These are phyloP conservation scores for Trichoderma orchidacearum DNA, from an alignment of 495 filamentous ascomycete species.

Conservation along the genomic window DNA sequence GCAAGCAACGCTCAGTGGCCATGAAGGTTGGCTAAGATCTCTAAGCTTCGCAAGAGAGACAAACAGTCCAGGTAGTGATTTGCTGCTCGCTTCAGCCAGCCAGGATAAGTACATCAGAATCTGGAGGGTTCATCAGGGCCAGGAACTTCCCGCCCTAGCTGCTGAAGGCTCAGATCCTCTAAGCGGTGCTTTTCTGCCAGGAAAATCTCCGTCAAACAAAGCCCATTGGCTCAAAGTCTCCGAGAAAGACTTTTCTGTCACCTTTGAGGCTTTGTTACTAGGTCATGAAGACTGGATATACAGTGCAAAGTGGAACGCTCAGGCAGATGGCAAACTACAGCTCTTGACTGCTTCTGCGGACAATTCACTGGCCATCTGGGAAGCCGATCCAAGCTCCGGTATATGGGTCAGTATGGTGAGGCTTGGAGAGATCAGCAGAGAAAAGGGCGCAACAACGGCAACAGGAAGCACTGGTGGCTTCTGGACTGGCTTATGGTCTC, in stretches of 20 bases:
- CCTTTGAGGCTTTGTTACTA: slow-evolving; percentile 87
- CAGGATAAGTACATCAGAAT: slow-evolving; percentile 96
- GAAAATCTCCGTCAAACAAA: slow-evolving; percentile 69
- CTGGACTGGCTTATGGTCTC: slow-evolving; percentile 91
- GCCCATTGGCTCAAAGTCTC: slow-evolving; percentile 49
- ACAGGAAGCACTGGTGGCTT: slow-evolving; percentile 93
- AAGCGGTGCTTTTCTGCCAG: slow-evolving; percentile 38
- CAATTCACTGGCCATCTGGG: slow-evolving; percentile 88
- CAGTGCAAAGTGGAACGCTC: slow-evolving; percentile 60
- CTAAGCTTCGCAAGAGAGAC: slow-evolving; percentile 61
- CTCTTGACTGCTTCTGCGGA: slow-evolving; percentile 89
- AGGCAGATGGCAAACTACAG: slow-evolving; percentile 37
- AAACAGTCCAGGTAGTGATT: slow-evolving; percentile 37
- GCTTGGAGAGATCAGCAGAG: slow-evolving; percentile 82
- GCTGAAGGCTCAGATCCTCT: slow-evolving; percentile 28
- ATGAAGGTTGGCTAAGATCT: slow-evolving; percentile 90
- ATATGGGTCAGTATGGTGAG: slow-evolving; percentile 78
- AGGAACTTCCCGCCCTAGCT: slow-evolving; percentile 37
- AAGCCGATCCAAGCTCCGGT: slow-evolving; percentile 64
- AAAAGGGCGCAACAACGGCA: slow-evolving; percentile 89
- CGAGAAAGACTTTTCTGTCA: slow-evolving; percentile 55
- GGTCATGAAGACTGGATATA: slow-evolving; percentile 99
- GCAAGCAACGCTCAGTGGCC: slow-evolving; percentile 69
- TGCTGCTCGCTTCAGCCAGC: slow-evolving; percentile 83
- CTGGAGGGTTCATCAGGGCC: slow-evolving; percentile 71